Evolutionary conservation across 2,329 filamentous ascomycete genomes (phyloP).

Genomic region (Arthrobotrys sphaeroides): DNA sequence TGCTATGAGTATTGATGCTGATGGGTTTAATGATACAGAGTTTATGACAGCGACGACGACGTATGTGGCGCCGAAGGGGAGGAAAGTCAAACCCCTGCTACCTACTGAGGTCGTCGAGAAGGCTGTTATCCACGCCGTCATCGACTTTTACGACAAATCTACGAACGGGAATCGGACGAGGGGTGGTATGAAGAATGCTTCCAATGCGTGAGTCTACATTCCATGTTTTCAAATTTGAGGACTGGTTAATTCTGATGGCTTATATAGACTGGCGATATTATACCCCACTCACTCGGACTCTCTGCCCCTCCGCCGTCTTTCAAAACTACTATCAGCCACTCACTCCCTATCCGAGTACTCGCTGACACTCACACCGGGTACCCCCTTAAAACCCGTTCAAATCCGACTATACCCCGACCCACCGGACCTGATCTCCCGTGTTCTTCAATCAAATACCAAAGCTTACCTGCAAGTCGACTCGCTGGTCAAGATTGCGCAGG

Average conservation of each 20-base stretch:
- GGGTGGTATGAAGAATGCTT: constrained; percentile 79
- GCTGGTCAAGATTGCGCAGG: constrained; percentile 73
- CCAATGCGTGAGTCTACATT: constrained; percentile 71
- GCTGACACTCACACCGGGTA: constrained; percentile 79
- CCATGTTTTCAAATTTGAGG: background rate
- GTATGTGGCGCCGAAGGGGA: constrained; percentile 64
- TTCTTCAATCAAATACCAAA: constrained; percentile 77
- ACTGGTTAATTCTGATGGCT: constrained; percentile 11
- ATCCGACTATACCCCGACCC: constrained; percentile 81
- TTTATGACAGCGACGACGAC: constrained; percentile 56
- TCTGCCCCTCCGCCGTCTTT: constrained; percentile 67
- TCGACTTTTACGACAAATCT: constrained; percentile 74
- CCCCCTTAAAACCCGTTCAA: constrained; percentile 80
- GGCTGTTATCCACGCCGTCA: constrained; percentile 70
- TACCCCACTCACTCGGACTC: constrained; percentile 61
- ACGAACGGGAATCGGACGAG: constrained; percentile 81
- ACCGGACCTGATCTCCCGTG: constrained; percentile 74
- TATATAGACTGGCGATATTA: constrained; percentile 55
- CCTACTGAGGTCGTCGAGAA: constrained; percentile 71
- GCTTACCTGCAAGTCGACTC: constrained; percentile 80
- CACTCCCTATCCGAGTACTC: constrained; percentile 80
- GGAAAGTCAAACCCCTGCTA: constrained; percentile 58
- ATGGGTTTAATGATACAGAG: constrained; percentile 49
- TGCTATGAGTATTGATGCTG: background rate
- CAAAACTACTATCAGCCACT: constrained; percentile 75